Base-by-base conservation (phyloP, 1,284 basidiomycete genomes). In the Boletus calvinii region DNA sequence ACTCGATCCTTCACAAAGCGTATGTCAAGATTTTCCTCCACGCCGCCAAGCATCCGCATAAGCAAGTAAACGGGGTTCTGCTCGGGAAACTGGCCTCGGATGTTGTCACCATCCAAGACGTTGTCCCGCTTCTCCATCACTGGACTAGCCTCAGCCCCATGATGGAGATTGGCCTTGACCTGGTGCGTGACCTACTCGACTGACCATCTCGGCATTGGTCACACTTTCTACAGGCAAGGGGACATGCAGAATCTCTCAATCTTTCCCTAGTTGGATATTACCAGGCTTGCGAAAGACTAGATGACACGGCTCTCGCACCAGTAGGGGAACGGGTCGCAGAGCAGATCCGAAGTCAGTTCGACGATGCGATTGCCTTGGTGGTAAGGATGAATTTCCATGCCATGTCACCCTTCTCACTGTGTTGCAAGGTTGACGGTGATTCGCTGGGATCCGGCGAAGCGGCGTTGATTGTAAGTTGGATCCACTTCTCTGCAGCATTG, bases 111-210 rank as follows among this genome's bases (percentile, higher is more conserved):
- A 76, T 86, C 45, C 70, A 74, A 45, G 87, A 90, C 62, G 77
- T 81, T 4, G 74, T 91, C 32, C 87, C 87, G n/a, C 72, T 90
- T 31, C 75, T 89, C 45, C 89, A 90, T 64, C 82, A 88, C 62
- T 90, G 87, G 88, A 88, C 87, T 10, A 84, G 77, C 58, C 72
- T 90, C 48, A 86, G 83, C 55, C 84, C 85, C 2, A 87, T 86
- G 81, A 87, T 88, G 83, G 87, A 90, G 63, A 83, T 88, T 55
- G 88, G 86, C 12, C 73, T 91, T 43, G 84, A 86, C 59, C 69
- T 90, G 60, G 87, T 88, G 60, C 62, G 80, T 71, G 36, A 34
- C 13, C 42, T 30, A 22, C 38, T 53, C 12, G n/a, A 35, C 20
- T 35, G 17, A 24, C n/a, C 26, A n/a, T 46, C 43, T 36, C 18